Conservation (phyloP, 2,329 filamentous ascomycete genomes). For the Fusarium anthophilum region DNA sequence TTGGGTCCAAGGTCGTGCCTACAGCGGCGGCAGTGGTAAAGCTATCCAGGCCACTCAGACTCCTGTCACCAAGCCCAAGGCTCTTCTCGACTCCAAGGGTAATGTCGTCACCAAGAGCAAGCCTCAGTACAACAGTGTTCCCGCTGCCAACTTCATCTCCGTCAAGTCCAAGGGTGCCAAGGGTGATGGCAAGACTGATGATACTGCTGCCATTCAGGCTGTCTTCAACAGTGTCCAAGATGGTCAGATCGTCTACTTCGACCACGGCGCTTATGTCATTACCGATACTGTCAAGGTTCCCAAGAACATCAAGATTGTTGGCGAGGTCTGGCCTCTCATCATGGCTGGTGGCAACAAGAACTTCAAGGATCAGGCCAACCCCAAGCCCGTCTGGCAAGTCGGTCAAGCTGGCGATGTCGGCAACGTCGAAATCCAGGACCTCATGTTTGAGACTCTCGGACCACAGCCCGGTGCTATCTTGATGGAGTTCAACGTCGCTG, state of each 20-base stretch:
- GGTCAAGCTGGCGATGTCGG: conserved; percentile 81
- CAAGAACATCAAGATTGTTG: conserved; percentile 85
- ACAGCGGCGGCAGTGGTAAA: conserved; percentile 60
- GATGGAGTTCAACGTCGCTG: conserved; percentile 89
- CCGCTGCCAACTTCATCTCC: conserved; percentile 78
- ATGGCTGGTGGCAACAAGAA: conserved; percentile 77
- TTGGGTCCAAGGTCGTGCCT: conserved; percentile 84
- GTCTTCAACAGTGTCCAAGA: conserved; percentile 74
- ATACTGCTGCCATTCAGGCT: conserved; percentile 84
- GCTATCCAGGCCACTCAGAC: conserved; percentile 67
- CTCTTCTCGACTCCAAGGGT: conserved; percentile 71
- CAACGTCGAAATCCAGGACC: conserved; percentile 85
- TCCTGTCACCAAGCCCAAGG: conserved; percentile 69
- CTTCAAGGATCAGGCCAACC: conserved; percentile 80
- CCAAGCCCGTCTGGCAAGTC: conserved; percentile 85
- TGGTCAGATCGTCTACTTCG: conserved; percentile 77
- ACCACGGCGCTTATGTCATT: conserved; percentile 78
- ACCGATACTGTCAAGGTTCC: conserved; percentile 76
- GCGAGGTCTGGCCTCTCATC: conserved; percentile 91
- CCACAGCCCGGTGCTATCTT: conserved; percentile 87
- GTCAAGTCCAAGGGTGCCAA: conserved; percentile 85
- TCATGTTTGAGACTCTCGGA: conserved; percentile 86
- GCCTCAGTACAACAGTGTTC: conserved; percentile 82
- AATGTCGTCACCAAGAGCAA: conserved; percentile 85
- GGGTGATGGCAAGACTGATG: conserved; percentile 88